Base-by-base conservation (phyloP, 2,329 filamentous ascomycete species). In the Juglanconis juglandina region DNA sequence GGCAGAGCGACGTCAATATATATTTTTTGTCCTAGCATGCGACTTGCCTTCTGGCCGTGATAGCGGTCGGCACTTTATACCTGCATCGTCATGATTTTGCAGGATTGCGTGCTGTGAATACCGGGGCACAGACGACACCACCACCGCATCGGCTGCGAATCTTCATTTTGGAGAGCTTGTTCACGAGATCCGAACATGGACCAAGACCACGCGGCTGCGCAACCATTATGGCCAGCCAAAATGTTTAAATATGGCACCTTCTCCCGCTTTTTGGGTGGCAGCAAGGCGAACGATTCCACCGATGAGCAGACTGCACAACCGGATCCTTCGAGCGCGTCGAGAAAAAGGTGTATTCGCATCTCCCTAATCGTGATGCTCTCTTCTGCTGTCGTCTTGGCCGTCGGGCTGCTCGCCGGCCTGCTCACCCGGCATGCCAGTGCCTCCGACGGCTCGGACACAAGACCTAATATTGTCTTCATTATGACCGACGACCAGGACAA, bases 401-500 rank as follows among this genome's bases (percentile, higher is more conserved):
- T 62, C 3, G 57, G 60, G 42, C 46, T 62, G 49, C 35, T 62
- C 7, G 56, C 60, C 49, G 60, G 60, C 33, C 57, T 62, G 4
- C 44, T 62, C 42, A 62, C 60, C 6, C 47, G 60, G 10, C 57
- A 56, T 11, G 60, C 52, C 3, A 33, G 32, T 30, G 53, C 47
- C 32, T 49, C 56, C 4, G 52, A 37, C 9, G 41, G 17, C 14
- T 17, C 39, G 10, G 34, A 32, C 0, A 33, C 53, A 8, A 41
- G 42, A 30, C 69, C 70, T 13, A 68, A 68, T 39, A 66, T 68
- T 32, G 63, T 67, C 9, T 65, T 68, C 32, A 66, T 68, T 11
- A 61, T 68, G 55, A 66, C 64, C 9, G 65, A 67, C 13, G 66
- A 68, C 50, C 66, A 68, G 37, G 67, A 68, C 49, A 52, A 57